phyloP scores from a whole-genome alignment of 306 rosid genomes.

The Cicer pinnatifidum region DNA sequence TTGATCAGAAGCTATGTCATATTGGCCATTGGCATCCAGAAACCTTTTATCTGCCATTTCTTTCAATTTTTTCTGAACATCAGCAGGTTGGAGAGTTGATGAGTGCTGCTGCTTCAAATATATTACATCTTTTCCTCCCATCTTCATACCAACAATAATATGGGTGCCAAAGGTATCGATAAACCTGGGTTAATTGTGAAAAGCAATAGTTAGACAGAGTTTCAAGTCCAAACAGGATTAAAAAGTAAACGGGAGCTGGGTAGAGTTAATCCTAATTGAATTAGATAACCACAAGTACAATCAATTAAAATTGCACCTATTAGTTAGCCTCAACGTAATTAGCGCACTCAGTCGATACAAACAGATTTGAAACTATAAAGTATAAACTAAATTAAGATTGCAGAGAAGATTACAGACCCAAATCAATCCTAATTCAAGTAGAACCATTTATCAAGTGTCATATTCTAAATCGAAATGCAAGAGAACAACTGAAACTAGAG shows the following conservation, averaged over 20 bases:
- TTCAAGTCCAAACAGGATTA: constrained; percentile 31
- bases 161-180: constrained; percentile 93
- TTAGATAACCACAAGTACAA: constrained; percentile 24
- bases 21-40: constrained; percentile 65
- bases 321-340: constrained; percentile 21
- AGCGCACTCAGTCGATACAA: constrained; percentile 39
- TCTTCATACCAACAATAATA: constrained; percentile 89
- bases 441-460: constrained; percentile 25
- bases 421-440: constrained; percentile 25
- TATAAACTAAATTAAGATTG: constrained; percentile 25
- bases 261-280: constrained; percentile 24
- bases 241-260: background rate
- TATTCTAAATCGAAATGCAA: constrained; percentile 32
- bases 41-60: constrained; percentile 91
- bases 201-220: constrained; percentile 36
- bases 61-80: constrained; percentile 86
- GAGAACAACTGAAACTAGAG: constrained; percentile 32
- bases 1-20: constrained; percentile 64
- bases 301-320: constrained; percentile 22
- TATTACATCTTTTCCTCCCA: constrained; percentile 98
- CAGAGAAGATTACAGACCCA: constrained; percentile 28
- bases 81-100: constrained; percentile 85
- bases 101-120: constrained; percentile 96
- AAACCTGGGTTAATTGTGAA: constrained; percentile 61
- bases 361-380: constrained; percentile 28